Evolutionary conservation across 306 rosid genomes (phyloP).

Genomic region (Trifolium repens): DNA sequence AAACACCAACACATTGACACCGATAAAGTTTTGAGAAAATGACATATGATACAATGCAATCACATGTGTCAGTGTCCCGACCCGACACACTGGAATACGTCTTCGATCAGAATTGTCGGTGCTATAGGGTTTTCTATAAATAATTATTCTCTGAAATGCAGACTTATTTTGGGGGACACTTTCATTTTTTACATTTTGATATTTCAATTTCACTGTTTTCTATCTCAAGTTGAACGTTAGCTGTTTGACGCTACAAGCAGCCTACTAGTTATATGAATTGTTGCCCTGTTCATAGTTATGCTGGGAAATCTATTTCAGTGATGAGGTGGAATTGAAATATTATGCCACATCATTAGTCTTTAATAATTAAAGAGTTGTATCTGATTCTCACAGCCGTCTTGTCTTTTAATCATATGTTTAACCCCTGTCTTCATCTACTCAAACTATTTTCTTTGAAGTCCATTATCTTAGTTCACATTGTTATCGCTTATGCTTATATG

Average conservation of each 20-base stretch:
- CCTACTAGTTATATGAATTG: slow-evolving; percentile 15
- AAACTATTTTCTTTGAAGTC: background rate
- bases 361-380: background rate
- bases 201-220: background rate
- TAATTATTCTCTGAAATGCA: background rate
- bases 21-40: too few species aligned
- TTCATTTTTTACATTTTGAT: slow-evolving; percentile 1
- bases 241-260: background rate
- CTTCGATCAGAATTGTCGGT: too few species aligned
- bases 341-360: background rate
- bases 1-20: too few species aligned
- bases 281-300: background rate
- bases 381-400: slow-evolving; percentile 1
- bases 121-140: background rate
- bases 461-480: background rate
- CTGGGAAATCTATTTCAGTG: background rate
- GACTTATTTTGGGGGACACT: background rate
- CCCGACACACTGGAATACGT: too few species aligned
- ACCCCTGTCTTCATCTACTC: background rate
- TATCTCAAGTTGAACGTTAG: background rate
- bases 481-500: slow-evolving; percentile 5
- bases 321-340: slow-evolving; percentile 23
- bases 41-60: too few species aligned
- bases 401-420: slow-evolving; percentile 1
- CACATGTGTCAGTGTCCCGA: too few species aligned